phyloP scores from a whole-genome alignment of 495 filamentous ascomycete genomes.

The Friedmanniomyces simplex region DNA sequence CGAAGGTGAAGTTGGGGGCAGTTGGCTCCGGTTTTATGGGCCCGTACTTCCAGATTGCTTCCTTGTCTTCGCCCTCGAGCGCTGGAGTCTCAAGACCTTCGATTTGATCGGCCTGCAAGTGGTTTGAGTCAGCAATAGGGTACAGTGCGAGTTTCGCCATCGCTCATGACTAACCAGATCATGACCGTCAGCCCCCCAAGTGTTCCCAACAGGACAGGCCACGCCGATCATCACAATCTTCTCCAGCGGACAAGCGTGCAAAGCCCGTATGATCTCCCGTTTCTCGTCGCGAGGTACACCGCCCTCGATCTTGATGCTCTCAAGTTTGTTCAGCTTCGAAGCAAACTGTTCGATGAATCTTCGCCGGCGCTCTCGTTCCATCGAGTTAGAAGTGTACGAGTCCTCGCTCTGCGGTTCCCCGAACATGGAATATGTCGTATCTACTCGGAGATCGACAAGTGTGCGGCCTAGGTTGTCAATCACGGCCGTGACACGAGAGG shows the following conservation, averaged over 20 bases:
- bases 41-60: slow-evolving; percentile 5
- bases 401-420: slow-evolving; percentile 24
- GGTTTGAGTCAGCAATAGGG: background rate
- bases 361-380: slow-evolving; percentile 18
- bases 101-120: too few species aligned
- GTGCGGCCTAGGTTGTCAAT: slow-evolving; percentile 22
- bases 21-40: background rate
- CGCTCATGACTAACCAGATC: slow-evolving; percentile 10
- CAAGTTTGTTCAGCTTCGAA: slow-evolving; percentile 24
- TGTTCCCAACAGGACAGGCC: slow-evolving; percentile 26
- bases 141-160: background rate
- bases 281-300: slow-evolving; percentile 30
- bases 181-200: slow-evolving; percentile 23
- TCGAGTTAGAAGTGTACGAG: background rate
- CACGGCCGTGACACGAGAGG: slow-evolving; percentile 15
- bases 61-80: slow-evolving; percentile 24
- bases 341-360: slow-evolving; percentile 29
- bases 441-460: slow-evolving; percentile 26
- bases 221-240: slow-evolving; percentile 29
- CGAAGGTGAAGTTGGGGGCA: slow-evolving; percentile 14
- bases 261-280: slow-evolving; percentile 28
- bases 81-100: too few species aligned
- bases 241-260: slow-evolving; percentile 24
- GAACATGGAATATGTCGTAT: slow-evolving; percentile 16
- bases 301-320: slow-evolving; percentile 31